Evolutionary conservation across 2,329 filamentous ascomycete genomes (phyloP).

Genomic region (Juglanconis sp.): DNA sequence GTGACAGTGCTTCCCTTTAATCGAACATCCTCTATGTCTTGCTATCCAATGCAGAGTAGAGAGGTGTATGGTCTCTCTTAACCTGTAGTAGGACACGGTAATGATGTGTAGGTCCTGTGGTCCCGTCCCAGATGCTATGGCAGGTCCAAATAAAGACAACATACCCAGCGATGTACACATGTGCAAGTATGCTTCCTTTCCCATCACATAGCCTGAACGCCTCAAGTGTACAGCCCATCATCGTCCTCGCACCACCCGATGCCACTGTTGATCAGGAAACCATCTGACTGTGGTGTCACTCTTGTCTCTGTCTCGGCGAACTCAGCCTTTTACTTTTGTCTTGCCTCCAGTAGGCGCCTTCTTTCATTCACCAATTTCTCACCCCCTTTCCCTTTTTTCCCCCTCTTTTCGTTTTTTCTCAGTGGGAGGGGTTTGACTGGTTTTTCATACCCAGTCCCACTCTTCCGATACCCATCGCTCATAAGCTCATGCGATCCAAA

Average conservation of each 20-base stretch:
- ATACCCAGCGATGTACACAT: background rate
- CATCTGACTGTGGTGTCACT: background rate
- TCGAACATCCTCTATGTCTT: background rate
- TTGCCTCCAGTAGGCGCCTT: background rate
- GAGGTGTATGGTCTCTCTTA: background rate
- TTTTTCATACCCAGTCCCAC: no score
- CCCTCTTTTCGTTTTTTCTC: background rate
- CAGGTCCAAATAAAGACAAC: background rate
- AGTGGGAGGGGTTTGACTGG: no score
- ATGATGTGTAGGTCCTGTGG: background rate
- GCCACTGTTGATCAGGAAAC: background rate
- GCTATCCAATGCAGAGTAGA: background rate
- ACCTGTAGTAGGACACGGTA: background rate
- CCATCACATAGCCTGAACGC: background rate
- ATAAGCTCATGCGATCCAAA: slow-evolving; percentile 72
- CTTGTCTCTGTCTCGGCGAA: background rate
- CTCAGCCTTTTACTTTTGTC: background rate
- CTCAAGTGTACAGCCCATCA: background rate
- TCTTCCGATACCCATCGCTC: slow-evolving; percentile 25
- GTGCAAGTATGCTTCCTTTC: background rate
- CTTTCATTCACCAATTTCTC: no score
- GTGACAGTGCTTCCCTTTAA: slow-evolving; percentile 8
- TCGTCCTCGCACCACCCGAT: background rate
- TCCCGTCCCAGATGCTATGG: background rate
- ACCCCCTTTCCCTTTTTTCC: no score